Base-by-base conservation (phyloP, 768 basidiomycete species). In the Clitopilus passeckerianus region DNA sequence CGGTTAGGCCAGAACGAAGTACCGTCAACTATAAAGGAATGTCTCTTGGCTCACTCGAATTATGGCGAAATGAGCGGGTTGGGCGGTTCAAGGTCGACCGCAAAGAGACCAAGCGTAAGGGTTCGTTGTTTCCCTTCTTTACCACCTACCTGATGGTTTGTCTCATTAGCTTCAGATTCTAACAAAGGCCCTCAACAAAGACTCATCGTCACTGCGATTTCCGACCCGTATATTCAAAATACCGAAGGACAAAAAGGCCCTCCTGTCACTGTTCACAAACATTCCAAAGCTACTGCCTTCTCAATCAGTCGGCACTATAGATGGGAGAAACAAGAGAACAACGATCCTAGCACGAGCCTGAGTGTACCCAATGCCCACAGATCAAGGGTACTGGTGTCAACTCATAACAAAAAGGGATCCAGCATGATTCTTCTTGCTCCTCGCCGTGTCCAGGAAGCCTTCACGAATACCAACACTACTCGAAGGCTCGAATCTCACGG, bases 261-360 rank as follows among this genome's bases (percentile, higher is more conserved):
- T 0, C 75, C 77, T 22, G 79, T 83, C 34, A 85, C 88, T 57
- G 84, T 93, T 33, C 92, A 93, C 71, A 90, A 90, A 64, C 91
- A 93, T 67, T 90, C 91, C 0, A 85, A 88, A 57, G 87, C 88
- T 3, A 73, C 82, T 30, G 91, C 89, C 0, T 92, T 91, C 71
- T 91, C 91, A 0, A 83, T 93, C 53, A 86, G 87, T 70, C 83
- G 91, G 23, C 82, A 83, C 58, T 84, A 87, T 27, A 14, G 35
- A 24, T 34, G 27, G 54, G 54, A 55, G 23, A 37, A 33, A 6
- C 5, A 18, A 18, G 33, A 55, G 7, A 15, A 18, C 6, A 30
- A 14, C 35, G 54, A 55, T 20, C 37, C 68, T 54, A 59, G 60
- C 43, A 58, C 10, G n/a, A 50, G n/a, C 20, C 46, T 23, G 12